Conservation (phyloP, 1,139 yeast species). For the Zygosaccharomyces pseudobailii region DNA sequence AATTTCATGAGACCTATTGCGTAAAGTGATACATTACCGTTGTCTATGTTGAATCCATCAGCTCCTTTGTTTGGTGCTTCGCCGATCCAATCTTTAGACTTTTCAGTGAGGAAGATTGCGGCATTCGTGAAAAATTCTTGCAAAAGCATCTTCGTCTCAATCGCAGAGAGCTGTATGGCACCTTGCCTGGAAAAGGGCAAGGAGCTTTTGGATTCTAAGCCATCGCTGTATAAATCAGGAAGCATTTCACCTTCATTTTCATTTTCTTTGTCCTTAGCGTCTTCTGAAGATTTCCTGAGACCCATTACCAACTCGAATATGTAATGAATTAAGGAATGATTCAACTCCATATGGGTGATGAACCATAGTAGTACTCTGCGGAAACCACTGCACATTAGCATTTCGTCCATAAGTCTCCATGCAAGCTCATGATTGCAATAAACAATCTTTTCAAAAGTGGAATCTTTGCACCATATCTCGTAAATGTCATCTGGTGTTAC, state of each 20-base stretch:
- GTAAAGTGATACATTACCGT: constrained; percentile 38
- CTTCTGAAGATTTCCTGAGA: constrained; percentile 35
- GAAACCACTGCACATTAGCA: constrained; percentile 60
- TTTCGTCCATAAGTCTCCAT: constrained; percentile 56
- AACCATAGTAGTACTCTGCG: constrained; percentile 62
- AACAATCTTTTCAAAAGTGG: constrained; percentile 42
- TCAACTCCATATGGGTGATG: constrained; percentile 52
- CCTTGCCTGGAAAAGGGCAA: constrained; percentile 55
- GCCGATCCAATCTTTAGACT: constrained; percentile 14
- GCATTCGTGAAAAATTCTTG: constrained; percentile 60
- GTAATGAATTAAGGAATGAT: constrained; percentile 54
- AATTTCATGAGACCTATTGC: constrained; percentile 49
- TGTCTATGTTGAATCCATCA: constrained; percentile 35
- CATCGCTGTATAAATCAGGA: not conserved
- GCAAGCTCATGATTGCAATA: constrained; percentile 44
- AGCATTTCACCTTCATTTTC: constrained; percentile 10
- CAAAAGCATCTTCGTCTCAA: constrained; percentile 61
- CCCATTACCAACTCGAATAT: constrained; percentile 57
- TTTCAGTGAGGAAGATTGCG: constrained; percentile 44
- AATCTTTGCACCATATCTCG: constrained; percentile 40
- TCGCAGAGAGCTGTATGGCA: constrained; percentile 44
- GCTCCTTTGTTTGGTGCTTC: constrained; percentile 5
- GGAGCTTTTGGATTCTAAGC: not conserved
- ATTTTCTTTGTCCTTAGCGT: constrained; percentile 15
- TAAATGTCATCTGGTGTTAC: constrained; percentile 51